phyloP scores from a whole-genome alignment of 345 rosid genomes.

The Erysimum cheiranthoides region DNA sequence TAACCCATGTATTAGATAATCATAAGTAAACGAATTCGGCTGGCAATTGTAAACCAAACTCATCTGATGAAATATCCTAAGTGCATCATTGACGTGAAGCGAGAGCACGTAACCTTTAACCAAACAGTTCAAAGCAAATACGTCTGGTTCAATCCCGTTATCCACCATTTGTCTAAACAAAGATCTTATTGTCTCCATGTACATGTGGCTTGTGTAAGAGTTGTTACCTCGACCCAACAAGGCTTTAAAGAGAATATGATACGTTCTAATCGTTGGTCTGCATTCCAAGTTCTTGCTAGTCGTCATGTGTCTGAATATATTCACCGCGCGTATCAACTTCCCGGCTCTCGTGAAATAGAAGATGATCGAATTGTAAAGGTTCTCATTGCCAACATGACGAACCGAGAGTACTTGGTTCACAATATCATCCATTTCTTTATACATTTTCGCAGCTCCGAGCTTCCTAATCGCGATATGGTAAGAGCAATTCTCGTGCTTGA shows the following conservation, averaged over 20 bases:
- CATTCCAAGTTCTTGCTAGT: conserved; percentile 62
- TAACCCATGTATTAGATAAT: conserved; percentile 83
- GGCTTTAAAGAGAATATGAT: conserved; percentile 77
- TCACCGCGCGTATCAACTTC: conserved; percentile 83
- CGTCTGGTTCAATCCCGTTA: conserved; percentile 84
- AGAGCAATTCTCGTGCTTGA: conserved; percentile 64
- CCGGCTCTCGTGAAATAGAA: conserved; percentile 80
- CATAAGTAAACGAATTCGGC: conserved; percentile 82
- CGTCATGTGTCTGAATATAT: conserved; percentile 80
- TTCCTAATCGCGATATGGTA: conserved; percentile 74
- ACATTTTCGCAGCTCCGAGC: conserved; percentile 86
- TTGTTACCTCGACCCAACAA: conserved; percentile 76
- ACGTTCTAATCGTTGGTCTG: conserved; percentile 75
- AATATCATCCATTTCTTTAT: conserved; percentile 81
- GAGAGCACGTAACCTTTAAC: conserved; percentile 89
- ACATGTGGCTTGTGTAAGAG: conserved; percentile 72
- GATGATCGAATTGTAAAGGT: conserved; percentile 70
- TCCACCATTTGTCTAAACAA: conserved; percentile 83
- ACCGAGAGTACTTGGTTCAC: conserved; percentile 79
- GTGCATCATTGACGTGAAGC: conserved; percentile 89
- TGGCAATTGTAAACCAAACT: conserved; percentile 65
- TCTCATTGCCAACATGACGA: conserved; percentile 67
- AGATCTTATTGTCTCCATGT: conserved; percentile 80
- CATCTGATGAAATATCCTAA: conserved; percentile 93
- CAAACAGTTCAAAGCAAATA: conserved; percentile 54